Evolutionary conservation across 208 protist genomes (phyloP), one percentile per base, ranked within the genome.

Genomic region (Trypanosoma vivax): DNA sequence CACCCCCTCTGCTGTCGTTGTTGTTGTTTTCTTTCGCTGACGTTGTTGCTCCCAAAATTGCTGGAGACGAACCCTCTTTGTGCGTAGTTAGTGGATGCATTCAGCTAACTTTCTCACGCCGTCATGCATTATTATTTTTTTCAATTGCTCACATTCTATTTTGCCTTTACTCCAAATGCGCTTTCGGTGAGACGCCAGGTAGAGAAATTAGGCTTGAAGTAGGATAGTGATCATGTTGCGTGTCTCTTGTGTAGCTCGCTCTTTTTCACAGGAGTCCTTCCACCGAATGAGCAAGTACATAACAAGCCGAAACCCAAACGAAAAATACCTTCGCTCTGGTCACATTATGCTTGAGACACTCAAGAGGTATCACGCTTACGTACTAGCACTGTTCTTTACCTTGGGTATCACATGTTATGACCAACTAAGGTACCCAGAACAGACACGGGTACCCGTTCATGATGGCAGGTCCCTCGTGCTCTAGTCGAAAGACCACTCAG

Each of bases 201-300:
- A n/a, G 13, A 13, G 13, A n/a, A 37, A n/a, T 37, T 37, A 13
- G 7, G 33, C 13, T 13, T 37, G 25, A 24, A 37, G 11, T 30
- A 19, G 5, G 5, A 34, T 33, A 50, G 11, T 16, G 6, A 35
- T 50, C 21, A 70, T 70, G 63, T 41, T 70, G 40, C 54, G 48
- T 14, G 27, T 25, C 25, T 50, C 63, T 16, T 29, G 38, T 21
- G 3, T 60, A 25, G 29, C 42, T 11, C 62, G 70, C 23, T 69
- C 68, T 40, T 90, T 90, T 50, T 86, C 82, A 21, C 78, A 90
- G 65, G 83, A 90, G 73, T 58, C 83, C 16, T 87, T 90, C 53
- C 73, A 90, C 51, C 74, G 83, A 28, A 88, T 88, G 77, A 86
- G 71, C 33, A 85, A 83, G 53, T 88, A 92, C 63, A 81, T 92